phyloP scores from a whole-genome alignment of 345 rosid species.

The Barbarea vulgaris region DNA sequence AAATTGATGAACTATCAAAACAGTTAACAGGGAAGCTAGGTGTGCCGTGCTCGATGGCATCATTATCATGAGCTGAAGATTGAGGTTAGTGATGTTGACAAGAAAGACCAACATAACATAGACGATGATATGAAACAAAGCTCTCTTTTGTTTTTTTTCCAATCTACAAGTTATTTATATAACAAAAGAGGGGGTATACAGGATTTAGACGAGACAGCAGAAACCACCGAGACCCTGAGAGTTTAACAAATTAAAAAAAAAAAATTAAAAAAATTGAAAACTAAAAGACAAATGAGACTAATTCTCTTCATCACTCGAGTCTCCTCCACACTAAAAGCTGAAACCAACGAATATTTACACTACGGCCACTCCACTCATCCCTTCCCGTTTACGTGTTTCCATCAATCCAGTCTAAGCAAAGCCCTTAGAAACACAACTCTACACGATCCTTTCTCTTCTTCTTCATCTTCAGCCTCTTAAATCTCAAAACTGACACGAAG shows the following conservation, averaged over 20 bases:
- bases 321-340: slow-evolving; percentile 30
- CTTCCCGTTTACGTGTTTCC: background rate
- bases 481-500: slow-evolving; percentile 65
- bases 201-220: background rate
- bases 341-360: slow-evolving; percentile 33
- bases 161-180: slow-evolving; percentile 32
- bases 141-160: background rate
- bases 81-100: slow-evolving; percentile 50
- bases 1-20: too few species aligned
- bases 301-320: slow-evolving; percentile 24
- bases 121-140: background rate
- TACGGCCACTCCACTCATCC: background rate
- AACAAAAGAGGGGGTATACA: slow-evolving; percentile 13
- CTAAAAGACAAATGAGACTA: background rate
- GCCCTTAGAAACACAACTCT: slow-evolving; percentile 18
- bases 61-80: slow-evolving; percentile 50
- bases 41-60: slow-evolving; percentile 50
- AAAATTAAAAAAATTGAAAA: background rate
- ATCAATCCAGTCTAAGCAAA: slow-evolving; percentile 18
- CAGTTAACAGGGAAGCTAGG: slow-evolving; percentile 39
- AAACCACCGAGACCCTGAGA: background rate
- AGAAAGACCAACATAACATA: slow-evolving; percentile 1
- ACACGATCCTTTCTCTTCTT: slow-evolving; percentile 10
- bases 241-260: slow-evolving; percentile 11
- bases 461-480: slow-evolving; percentile 7